phyloP scores from a whole-genome alignment of 2,329 filamentous ascomycete species.

The Calycina herbarum region DNA sequence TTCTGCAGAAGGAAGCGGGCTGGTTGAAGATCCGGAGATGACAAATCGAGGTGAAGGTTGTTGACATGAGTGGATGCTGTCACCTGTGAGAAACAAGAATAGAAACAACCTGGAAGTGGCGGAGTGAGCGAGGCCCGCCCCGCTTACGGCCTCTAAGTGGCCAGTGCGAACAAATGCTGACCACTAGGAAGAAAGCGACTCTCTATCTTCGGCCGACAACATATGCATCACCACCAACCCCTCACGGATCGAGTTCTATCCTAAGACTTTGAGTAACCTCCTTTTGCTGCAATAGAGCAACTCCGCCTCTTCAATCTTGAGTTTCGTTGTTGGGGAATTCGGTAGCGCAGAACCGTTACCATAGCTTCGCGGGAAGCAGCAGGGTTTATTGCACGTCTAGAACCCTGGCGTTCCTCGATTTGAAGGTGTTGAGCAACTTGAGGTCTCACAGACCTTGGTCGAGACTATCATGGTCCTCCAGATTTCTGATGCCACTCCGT shows the following conservation, averaged over 20 bases:
- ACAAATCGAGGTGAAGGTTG: not conserved
- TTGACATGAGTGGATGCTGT: not conserved
- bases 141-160: not conserved
- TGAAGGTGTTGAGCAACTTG: not conserved
- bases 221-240: not conserved
- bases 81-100: not conserved
- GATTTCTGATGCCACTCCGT: constrained; percentile 22
- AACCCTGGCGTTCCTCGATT: not conserved
- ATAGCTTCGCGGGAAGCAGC: not conserved
- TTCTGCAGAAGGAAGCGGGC: not conserved
- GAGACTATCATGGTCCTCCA: constrained; percentile 14
- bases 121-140: no score
- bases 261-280: not conserved
- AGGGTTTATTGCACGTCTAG: not conserved
- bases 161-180: not conserved
- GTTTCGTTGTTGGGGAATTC: not conserved
- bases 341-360: constrained; percentile 1
- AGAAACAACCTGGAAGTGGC: not conserved
- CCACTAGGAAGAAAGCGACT: no score
- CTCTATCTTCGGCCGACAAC: not conserved
- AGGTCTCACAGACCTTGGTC: not conserved
- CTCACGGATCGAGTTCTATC: not conserved
- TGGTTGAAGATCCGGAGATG: not conserved
- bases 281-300: not conserved
- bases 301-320: not conserved